Percentiles rank a stretch among this genome's conserved stretches.
phyloP scores from a whole-genome alignment of 1,284 basidiomycete genomes.

The Tilletia indica region DNA sequence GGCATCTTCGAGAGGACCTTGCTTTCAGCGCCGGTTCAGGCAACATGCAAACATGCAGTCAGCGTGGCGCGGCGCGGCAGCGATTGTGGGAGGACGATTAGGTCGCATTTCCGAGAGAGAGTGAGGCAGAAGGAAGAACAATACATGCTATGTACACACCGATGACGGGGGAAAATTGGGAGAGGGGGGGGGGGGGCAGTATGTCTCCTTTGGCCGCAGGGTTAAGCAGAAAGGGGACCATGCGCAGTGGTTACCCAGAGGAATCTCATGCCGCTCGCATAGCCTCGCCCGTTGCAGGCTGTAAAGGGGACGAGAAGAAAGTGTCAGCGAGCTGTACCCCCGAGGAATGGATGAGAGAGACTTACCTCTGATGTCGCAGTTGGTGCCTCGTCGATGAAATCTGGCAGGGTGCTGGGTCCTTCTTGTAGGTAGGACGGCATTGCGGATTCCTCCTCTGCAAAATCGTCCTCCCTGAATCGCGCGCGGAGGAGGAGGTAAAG shows the following conservation, averaged over 20 bases:
- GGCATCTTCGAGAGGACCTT: too few relatives aligned
- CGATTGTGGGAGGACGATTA: too few relatives aligned
- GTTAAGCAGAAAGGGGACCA: too few relatives aligned
- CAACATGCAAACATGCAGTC: too few relatives aligned
- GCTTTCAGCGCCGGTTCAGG: too few relatives aligned
- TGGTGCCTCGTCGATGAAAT: conserved; percentile 51
- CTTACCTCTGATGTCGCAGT: not conserved
- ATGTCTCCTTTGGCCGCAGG: not conserved
- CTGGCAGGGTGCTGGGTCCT: conserved; percentile 34
- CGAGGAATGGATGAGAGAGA: not conserved
- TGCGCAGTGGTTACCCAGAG: not conserved
- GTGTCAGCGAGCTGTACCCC: not conserved
- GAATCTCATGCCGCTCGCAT: not conserved
- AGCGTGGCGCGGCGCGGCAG: too few relatives aligned
- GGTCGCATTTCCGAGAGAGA: too few relatives aligned
- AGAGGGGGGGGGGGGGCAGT: not conserved
- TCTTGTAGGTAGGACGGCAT: conserved; percentile 47
- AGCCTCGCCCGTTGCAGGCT: conserved; percentile 9
- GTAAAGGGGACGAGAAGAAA: not conserved
- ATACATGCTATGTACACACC: not conserved
- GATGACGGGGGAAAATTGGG: not conserved
- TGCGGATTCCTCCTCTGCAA: conserved; percentile 76
- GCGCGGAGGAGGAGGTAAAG: too few relatives aligned
- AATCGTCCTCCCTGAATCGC: conserved; percentile 63
- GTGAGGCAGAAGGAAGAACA: not conserved